Percentiles rank a stretch among this genome's conserved stretches.
phyloP scores from a whole-genome alignment of 768 basidiomycete species.

The Tricholoma saponaceum region DNA sequence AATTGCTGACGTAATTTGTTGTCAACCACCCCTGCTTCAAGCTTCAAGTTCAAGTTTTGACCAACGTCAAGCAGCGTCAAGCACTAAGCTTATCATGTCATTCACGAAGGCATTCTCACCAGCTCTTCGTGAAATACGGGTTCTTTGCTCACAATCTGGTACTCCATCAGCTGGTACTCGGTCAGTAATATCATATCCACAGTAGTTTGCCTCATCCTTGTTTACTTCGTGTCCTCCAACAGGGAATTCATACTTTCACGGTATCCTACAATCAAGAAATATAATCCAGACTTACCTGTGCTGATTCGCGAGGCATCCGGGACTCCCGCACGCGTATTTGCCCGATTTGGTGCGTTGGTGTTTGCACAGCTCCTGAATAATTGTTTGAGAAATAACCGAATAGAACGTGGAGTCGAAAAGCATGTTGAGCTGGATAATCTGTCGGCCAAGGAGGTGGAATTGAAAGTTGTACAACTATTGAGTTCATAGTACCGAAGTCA shows the following conservation, averaged over 20 bases:
- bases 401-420: slow-evolving; percentile 79
- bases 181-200: slow-evolving; percentile 33
- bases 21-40: slow-evolving; percentile 5
- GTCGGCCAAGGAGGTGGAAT: slow-evolving; percentile 65
- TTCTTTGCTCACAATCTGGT: slow-evolving; percentile 76
- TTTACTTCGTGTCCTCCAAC: slow-evolving; percentile 10
- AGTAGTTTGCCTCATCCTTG: background rate
- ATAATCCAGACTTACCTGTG: slow-evolving; percentile 84
- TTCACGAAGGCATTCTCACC: slow-evolving; percentile 75
- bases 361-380: background rate
- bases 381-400: slow-evolving; percentile 5
- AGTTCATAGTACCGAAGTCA: slow-evolving; percentile 27
- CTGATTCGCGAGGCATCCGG: slow-evolving; percentile 77
- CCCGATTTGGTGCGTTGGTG: slow-evolving; percentile 69
- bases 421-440: slow-evolving; percentile 80
- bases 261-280: slow-evolving; percentile 72
- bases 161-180: slow-evolving; percentile 75
- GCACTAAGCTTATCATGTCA: slow-evolving; percentile 38
- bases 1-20: slow-evolving; percentile 30
- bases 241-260: slow-evolving; percentile 79
- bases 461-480: slow-evolving; percentile 64
- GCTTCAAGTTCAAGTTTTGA: no score
- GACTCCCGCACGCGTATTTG: slow-evolving; percentile 80
- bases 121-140: slow-evolving; percentile 73
- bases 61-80: slow-evolving; percentile 9